phyloP scores from a whole-genome alignment of 768 basidiomycete genomes.

The Boletus reticulatus region DNA sequence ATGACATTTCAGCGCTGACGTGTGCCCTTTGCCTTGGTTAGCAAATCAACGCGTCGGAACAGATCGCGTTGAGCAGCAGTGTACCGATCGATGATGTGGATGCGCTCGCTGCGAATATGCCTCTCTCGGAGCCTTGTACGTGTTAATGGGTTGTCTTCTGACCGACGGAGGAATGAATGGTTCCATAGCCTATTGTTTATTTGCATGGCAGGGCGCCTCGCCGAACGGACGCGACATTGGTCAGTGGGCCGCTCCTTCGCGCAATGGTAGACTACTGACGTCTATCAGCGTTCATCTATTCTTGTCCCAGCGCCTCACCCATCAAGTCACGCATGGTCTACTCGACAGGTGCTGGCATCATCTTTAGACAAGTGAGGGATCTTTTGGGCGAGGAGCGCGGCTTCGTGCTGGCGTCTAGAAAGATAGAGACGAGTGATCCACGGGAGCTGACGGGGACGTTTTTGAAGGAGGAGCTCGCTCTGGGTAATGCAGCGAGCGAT shows the following conservation, averaged over 20 bases:
- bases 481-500: conserved; percentile 13
- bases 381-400: conserved; percentile 45
- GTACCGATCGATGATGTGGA: conserved; percentile 40
- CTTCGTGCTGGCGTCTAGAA: conserved; percentile 48
- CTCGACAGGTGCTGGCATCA: conserved; percentile 61
- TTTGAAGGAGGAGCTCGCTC: conserved; percentile 57
- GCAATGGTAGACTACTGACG: not conserved
- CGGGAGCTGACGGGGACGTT: conserved; percentile 64
- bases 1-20: not conserved
- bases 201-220: conserved; percentile 56
- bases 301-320: conserved; percentile 78
- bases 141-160: not conserved
- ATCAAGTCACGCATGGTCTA: conserved; percentile 90
- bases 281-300: conserved; percentile 80
- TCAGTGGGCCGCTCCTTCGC: conserved; percentile 30
- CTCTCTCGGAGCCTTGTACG: conserved; percentile 56
- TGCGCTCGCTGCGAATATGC: conserved; percentile 48
- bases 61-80: conserved; percentile 52
- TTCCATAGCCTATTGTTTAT: conserved; percentile 53
- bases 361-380: conserved; percentile 55
- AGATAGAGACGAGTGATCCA: conserved; percentile 83
- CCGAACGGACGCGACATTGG: conserved; percentile 57
- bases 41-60: conserved; percentile 66
- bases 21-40: conserved; percentile 26
- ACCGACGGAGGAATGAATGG: not conserved